Conservation (phyloP, 116 monocot species). For the Iris pallida region DNA sequence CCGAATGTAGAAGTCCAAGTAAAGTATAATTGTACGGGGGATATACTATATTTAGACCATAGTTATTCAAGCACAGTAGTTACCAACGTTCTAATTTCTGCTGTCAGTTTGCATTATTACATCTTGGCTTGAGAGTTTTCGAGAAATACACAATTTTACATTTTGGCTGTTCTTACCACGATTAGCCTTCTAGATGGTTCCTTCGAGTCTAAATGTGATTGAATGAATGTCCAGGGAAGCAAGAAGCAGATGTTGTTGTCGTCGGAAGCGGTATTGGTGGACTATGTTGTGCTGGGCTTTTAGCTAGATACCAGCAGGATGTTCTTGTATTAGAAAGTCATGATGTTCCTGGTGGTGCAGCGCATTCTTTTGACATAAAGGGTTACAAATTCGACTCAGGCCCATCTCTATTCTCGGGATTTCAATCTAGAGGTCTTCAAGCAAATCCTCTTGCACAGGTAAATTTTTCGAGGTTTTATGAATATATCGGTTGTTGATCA, state of each 20-base stretch:
- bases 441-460: slow-evolving; percentile 97
- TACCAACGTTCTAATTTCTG: too few species aligned
- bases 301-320: slow-evolving; percentile 82
- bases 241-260: slow-evolving; percentile 86
- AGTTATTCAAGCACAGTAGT: too few species aligned
- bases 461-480: slow-evolving; percentile 10
- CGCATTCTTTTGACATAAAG: slow-evolving; percentile 87
- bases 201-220: too few species aligned
- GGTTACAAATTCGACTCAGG: slow-evolving; percentile 94
- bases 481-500: neutral
- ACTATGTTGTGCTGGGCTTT: slow-evolving; percentile 80
- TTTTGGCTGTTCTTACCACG: too few species aligned
- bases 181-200: too few species aligned
- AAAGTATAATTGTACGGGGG: too few species aligned
- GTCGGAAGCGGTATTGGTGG: slow-evolving; percentile 96
- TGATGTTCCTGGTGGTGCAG: slow-evolving; percentile 91
- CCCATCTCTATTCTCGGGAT: slow-evolving; percentile 91
- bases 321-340: slow-evolving; percentile 92
- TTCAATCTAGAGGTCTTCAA: slow-evolving; percentile 84
- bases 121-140: too few species aligned
- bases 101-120: too few species aligned
- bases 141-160: too few species aligned
- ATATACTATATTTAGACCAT: too few species aligned
- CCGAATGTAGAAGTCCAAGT: too few species aligned
- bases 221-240: slow-evolving; percentile 47